These are phyloP conservation scores for Claviceps humidiphila DNA, from an alignment of 2,329 filamentous ascomycete genomes.

Conservation along the genomic window DNA sequence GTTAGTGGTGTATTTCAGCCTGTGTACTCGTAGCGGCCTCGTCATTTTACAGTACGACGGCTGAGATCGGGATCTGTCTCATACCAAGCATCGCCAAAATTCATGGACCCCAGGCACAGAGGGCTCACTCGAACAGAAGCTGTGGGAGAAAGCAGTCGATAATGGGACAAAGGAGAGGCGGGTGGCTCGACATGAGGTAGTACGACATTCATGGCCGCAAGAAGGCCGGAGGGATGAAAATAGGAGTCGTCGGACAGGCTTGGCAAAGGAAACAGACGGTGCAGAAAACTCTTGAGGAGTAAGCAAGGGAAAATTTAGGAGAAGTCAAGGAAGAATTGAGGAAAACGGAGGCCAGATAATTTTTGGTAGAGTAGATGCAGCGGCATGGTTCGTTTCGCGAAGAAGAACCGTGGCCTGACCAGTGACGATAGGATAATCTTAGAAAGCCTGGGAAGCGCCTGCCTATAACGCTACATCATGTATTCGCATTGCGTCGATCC, in stretches of 20 bases:
- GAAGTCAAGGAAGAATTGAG: neutral
- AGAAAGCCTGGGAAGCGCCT: no score
- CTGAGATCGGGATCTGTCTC: neutral
- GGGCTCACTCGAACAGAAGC: constrained; percentile 56
- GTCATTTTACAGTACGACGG: neutral
- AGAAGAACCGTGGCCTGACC: no score
- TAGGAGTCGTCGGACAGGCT: neutral
- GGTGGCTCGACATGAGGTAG: constrained; percentile 32
- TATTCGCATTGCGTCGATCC: no score
- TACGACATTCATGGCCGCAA: constrained; percentile 8
- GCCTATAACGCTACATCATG: no score
- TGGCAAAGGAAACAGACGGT: neutral
- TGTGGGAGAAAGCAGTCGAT: constrained; percentile 52
- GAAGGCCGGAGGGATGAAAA: neutral
- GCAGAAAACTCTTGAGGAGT: neutral
- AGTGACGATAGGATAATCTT: no score
- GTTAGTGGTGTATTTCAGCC: neutral
- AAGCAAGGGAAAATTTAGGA: neutral
- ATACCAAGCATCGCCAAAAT: constrained; percentile 45
- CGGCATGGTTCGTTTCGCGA: no score
- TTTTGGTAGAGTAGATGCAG: no score
- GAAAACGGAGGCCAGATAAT: neutral
- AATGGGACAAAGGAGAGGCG: constrained; percentile 48
- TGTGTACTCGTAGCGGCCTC: neutral
- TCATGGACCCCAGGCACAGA: constrained; percentile 51